A percentile compares a stretch with the other conserved stretches of the same genome.
Evolutionary conservation across 2,329 filamentous ascomycete genomes (phyloP).

Genomic region (Xylaria arbuscula): DNA sequence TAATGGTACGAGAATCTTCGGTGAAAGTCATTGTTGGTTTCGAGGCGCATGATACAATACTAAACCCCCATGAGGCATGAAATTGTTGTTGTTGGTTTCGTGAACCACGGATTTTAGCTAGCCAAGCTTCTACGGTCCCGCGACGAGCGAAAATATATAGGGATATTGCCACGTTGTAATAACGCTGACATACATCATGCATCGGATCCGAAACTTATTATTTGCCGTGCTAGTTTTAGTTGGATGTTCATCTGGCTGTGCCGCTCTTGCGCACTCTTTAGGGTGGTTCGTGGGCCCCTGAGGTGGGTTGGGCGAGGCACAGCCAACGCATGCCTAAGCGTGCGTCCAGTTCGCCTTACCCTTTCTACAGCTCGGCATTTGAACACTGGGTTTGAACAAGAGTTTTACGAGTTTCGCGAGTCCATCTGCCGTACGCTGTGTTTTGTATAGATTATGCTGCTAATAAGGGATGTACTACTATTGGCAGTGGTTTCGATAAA

Average conservation of each 20-base stretch:
- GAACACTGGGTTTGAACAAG: background rate
- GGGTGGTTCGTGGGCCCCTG: conserved; percentile 21
- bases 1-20: background rate
- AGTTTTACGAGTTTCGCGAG: background rate
- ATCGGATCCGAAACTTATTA: background rate
- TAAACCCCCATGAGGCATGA: too few relatives aligned
- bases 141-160: background rate
- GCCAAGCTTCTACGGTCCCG: background rate
- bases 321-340: conserved; percentile 4
- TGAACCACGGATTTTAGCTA: too few relatives aligned
- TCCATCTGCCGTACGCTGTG: background rate
- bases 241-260: conserved; percentile 27
- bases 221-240: conserved; percentile 15
- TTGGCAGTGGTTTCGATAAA: background rate
- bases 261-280: conserved; percentile 22
- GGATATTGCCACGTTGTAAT: background rate
- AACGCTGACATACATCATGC: too few relatives aligned
- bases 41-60: conserved; percentile 9
- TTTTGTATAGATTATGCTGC: background rate
- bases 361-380: background rate
- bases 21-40: background rate
- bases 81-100: too few relatives aligned
- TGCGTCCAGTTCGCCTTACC: background rate
- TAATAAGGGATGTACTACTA: background rate
- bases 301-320: conserved; percentile 24